Evolutionary conservation across 164 flowering plant species (phyloP).

Genomic region (Vitis rotundifolia): DNA sequence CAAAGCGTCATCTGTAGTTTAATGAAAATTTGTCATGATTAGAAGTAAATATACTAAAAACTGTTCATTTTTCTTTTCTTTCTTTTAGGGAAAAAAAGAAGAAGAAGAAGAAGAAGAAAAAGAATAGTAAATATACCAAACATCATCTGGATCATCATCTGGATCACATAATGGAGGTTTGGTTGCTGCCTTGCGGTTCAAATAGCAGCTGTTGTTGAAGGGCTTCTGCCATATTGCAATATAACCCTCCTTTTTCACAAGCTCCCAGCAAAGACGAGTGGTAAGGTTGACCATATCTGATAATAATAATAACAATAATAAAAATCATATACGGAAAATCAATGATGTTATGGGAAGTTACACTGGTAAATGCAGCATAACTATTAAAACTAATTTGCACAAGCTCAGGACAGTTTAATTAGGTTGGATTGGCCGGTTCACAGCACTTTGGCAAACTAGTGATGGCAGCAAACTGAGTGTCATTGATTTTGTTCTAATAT

Average conservation of each 20-base stretch:
- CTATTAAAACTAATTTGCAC: neutral
- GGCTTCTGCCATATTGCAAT: slow-evolving; percentile 88
- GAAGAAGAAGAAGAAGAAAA: neutral
- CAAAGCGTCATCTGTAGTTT: no score
- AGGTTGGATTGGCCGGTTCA: neutral
- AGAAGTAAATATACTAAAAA: no score
- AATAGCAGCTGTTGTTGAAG: slow-evolving; percentile 68
- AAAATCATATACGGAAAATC: no score
- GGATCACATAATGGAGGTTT: slow-evolving; percentile 73
- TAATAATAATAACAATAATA: neutral
- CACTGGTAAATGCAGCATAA: neutral
- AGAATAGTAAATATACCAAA: slow-evolving; percentile 53
- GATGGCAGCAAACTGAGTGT: no score
- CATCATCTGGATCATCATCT: slow-evolving; percentile 76
- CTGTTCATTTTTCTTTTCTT: no score
- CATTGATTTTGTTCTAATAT: no score
- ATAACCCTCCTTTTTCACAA: slow-evolving; percentile 81
- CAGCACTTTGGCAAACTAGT: no score
- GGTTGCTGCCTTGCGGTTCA: slow-evolving; percentile 51
- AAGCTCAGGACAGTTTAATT: neutral
- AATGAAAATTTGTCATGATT: no score
- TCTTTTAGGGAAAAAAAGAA: neutral
- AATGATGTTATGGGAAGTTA: neutral
- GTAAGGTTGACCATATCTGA: slow-evolving; percentile 86
- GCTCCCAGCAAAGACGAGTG: slow-evolving; percentile 75